Evolutionary conservation across 495 filamentous ascomycete species (phyloP), one percentile per base, ranked within the genome.

Genomic region (Penicillium lividum): DNA sequence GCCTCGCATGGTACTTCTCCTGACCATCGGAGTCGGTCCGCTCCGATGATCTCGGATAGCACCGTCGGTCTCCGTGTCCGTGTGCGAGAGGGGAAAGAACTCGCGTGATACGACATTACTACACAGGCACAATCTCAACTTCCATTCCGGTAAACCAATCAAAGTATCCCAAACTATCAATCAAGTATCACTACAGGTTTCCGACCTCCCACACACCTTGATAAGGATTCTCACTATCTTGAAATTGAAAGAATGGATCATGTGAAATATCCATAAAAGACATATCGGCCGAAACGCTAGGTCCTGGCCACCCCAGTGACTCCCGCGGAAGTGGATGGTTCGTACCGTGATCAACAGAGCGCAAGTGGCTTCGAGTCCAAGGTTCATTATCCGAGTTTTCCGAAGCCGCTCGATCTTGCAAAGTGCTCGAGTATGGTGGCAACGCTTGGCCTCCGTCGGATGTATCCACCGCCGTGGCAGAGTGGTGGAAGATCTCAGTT

Each of bases 361-460:
- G 9, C 1, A 30, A 6, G 44, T 31, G 27, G 10, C 29, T 13
- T 31, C 42, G 30, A 28, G 25, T 51, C 60, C 58, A 63, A 13
- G 43, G 34, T 11, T 55, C 61, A 15, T 57, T 30, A 8, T 54
- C 38, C 5, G 48, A 36, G 15, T 45, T 55, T 31, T 57, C 44
- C 1, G 61, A 54, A 42, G 48, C 3, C 4, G 6, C 45, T 3
- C 40, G 56, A 46, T 47, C 50, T 15, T 49, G 28, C 13, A 59
- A 42, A 5, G 53, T 64, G 43, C 65, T 67, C n/a, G 65, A 67
- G 31, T 60, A 67, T 22, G 65, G 65, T 7, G 65, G 65, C 7
- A 67, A 33, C 0, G 73, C 75, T 58, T 74, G 73, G 15, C 75
- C 75, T 22, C 75, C 75, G 53, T 76, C 71, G 0, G 74, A 68